These are phyloP conservation scores for Chlorella sp. DNA, from an alignment of 139 green algal species.

Conservation along the genomic window DNA sequence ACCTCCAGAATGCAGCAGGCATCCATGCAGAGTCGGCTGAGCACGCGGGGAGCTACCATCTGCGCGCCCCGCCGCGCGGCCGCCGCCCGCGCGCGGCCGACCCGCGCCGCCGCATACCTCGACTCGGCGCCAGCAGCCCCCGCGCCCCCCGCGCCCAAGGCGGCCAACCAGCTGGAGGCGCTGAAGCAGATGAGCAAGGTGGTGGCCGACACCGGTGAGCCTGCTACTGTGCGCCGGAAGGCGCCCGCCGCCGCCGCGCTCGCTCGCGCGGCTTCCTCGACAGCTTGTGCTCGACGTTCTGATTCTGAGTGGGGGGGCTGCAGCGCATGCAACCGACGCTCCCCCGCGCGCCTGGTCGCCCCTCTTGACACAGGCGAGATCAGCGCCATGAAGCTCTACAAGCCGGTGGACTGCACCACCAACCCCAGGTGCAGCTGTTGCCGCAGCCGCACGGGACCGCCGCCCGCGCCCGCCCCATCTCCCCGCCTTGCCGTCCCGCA, in stretches of 20 bases:
- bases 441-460: neutral
- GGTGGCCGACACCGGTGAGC: conserved; percentile 24
- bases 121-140: neutral
- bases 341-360: too few relatives aligned
- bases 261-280: too few relatives aligned
- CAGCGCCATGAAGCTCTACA: conserved; percentile 68
- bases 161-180: conserved; percentile 67
- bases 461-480: neutral
- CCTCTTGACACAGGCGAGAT: conserved; percentile 50
- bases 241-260: too few relatives aligned
- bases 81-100: too few relatives aligned
- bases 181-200: conserved; percentile 59
- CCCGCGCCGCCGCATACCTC: neutral
- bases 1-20: too few relatives aligned
- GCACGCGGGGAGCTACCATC: too few relatives aligned
- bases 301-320: too few relatives aligned
- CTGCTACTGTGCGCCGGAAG: too few relatives aligned
- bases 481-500: neutral
- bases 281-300: too few relatives aligned
- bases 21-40: too few relatives aligned
- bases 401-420: conserved; percentile 79
- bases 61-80: too few relatives aligned
- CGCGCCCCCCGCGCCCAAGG: conserved; percentile 10
- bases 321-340: too few relatives aligned
- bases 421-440: conserved; percentile 67